These are phyloP conservation scores for Ganoderma boninense DNA, from an alignment of 1,284 basidiomycete species.

Conservation along the genomic window DNA sequence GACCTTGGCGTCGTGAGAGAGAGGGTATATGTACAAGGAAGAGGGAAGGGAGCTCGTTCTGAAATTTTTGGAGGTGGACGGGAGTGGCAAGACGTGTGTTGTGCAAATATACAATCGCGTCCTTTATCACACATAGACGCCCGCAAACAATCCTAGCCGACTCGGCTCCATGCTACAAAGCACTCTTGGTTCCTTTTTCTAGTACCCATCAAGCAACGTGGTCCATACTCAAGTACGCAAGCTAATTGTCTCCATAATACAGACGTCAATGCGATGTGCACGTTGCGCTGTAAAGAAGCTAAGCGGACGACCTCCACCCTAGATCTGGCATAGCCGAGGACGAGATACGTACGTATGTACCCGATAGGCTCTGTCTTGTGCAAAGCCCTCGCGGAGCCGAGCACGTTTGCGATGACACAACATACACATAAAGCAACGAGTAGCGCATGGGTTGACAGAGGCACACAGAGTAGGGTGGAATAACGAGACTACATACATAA, in stretches of 20 bases:
- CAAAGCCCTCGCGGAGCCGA: not conserved
- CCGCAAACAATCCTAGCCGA: slow-evolving; percentile 2
- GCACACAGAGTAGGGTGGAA: not conserved
- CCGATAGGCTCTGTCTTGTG: not conserved
- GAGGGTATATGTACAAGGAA: slow-evolving; percentile 33
- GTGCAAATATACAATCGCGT: slow-evolving; percentile 26
- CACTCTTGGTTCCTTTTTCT: not conserved
- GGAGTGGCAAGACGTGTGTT: slow-evolving; percentile 33
- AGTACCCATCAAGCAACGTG: not conserved
- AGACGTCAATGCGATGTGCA: slow-evolving; percentile 18
- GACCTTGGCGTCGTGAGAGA: slow-evolving; percentile 23
- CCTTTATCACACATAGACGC: slow-evolving; percentile 31
- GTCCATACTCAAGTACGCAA: slow-evolving; percentile 3
- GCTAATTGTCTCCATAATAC: slow-evolving; percentile 12
- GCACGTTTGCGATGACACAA: not conserved
- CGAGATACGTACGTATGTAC: not conserved
- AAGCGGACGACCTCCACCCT: not conserved
- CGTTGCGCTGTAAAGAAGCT: slow-evolving; percentile 2
- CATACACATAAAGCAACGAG: not conserved
- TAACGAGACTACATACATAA: not conserved
- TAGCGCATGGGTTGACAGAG: not conserved
- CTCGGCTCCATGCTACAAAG: not conserved
- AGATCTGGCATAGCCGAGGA: not conserved
- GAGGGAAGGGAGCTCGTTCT: slow-evolving; percentile 26
- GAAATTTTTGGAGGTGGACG: slow-evolving; percentile 33